Evolutionary conservation across 2,329 filamentous ascomycete genomes (phyloP), one percentile per base, ranked within the genome.

Genomic region (Parafenestella ontariensis): DNA sequence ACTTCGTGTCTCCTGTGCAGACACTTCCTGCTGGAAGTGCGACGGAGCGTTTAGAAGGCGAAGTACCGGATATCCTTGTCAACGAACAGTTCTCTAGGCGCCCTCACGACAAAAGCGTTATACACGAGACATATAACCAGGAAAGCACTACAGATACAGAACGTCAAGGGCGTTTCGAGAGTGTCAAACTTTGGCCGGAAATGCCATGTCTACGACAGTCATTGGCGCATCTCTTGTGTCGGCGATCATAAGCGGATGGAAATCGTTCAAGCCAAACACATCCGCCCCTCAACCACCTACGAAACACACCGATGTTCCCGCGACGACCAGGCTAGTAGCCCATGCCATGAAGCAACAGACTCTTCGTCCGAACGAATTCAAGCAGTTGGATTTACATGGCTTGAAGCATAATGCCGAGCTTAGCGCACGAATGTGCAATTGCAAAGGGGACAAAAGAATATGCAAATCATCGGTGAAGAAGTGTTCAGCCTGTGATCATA

Each of bases 191-290:
- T 77, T 94, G 2, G 89, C 89, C 1, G 90, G 90, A 0, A 94
- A 95, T 69, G 90, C 90, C 0, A 94, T 94, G 90, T 87, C 84
- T 1, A 86, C 85, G 0, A 89, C 90, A 0, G 88, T 92, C 0
- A 85, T 92, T 9, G 88, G 87, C 2, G 80, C 83, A 1, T 83
- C 84, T 0, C 81, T 90, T 1, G 64, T 91, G 1, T 78, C 85
- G 1, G 82, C 85, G 0, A 71, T 93, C 1, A 81, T 86, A 4
- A 33, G 68, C 73, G 21, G 72, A 59, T 50, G 42, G 15, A 51
- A 49, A 42, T 48, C 58, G 0, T 64, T 69, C 28, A 47, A 26
- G 11, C 29, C 21, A 1, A 15, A 24, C 20, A 5, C 21, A n/a
- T 21, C 18, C 11, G 9, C 37, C 37, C 10, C 18, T n/a, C 20